Conservation (phyloP, 2,329 filamentous ascomycete species). For the Bimuria novae-zelandiae region DNA sequence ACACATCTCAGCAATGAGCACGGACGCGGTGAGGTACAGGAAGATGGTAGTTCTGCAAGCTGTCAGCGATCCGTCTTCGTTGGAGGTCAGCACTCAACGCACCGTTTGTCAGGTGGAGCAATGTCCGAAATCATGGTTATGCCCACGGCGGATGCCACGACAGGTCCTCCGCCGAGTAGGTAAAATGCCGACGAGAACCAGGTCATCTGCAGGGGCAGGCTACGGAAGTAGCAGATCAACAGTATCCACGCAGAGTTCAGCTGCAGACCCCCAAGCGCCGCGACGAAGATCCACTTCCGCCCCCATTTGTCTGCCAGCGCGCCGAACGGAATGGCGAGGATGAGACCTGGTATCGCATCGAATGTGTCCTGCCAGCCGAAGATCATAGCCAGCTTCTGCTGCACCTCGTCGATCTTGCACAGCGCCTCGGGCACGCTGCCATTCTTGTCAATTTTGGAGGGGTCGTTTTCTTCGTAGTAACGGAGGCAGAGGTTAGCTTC, state of each 20-base stretch:
- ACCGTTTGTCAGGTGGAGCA: slow-evolving; percentile 52
- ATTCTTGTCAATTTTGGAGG: slow-evolving; percentile 48
- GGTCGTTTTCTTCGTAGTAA: slow-evolving; percentile 50
- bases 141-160: slow-evolving; percentile 53
- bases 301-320: slow-evolving; percentile 55
- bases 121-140: slow-evolving; percentile 59
- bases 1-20: slow-evolving; percentile 41
- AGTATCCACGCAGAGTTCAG: slow-evolving; percentile 38
- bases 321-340: slow-evolving; percentile 56
- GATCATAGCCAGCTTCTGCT: slow-evolving; percentile 55
- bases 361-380: slow-evolving; percentile 58
- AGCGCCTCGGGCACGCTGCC: slow-evolving; percentile 53
- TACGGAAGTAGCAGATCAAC: slow-evolving; percentile 41
- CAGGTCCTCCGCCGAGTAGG: slow-evolving; percentile 54
- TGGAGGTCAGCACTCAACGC: background rate
- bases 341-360: slow-evolving; percentile 49
- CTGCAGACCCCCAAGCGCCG: slow-evolving; percentile 50
- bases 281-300: slow-evolving; percentile 51
- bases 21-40: slow-evolving; percentile 33
- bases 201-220: slow-evolving; percentile 52
- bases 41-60: slow-evolving; percentile 26
- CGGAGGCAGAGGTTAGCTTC: slow-evolving; percentile 55
- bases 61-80: background rate
- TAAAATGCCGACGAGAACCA: slow-evolving; percentile 55
- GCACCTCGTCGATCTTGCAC: slow-evolving; percentile 56